phyloP scores from a whole-genome alignment of 495 filamentous ascomycete genomes.

The Astrocystis sublimbata region DNA sequence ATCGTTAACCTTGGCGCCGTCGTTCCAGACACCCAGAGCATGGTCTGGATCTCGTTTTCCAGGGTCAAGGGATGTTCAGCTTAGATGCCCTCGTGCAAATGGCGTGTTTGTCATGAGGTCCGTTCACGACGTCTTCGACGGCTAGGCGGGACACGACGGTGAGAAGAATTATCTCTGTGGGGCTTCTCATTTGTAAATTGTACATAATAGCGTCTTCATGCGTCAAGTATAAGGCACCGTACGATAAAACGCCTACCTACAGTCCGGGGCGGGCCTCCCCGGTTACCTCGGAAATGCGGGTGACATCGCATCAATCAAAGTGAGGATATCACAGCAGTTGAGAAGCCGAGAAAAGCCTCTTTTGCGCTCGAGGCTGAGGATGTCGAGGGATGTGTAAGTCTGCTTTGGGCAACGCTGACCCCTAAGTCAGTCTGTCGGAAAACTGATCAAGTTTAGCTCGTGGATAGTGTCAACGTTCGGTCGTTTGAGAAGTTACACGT shows the following conservation, averaged over 20 bases:
- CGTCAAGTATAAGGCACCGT: background rate
- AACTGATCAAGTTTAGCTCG: background rate
- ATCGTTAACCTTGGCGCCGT: too few species aligned
- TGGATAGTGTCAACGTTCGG: background rate
- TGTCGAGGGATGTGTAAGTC: background rate
- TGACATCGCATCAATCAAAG: too few species aligned
- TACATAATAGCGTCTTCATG: background rate
- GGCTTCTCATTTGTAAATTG: background rate
- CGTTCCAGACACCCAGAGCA: too few species aligned
- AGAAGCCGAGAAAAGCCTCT: too few species aligned
- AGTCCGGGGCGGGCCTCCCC: conserved; percentile 2
- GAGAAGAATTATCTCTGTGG: background rate
- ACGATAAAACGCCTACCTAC: background rate
- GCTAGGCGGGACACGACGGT: background rate
- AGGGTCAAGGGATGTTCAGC: background rate
- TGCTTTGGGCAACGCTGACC: background rate
- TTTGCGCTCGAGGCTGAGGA: background rate
- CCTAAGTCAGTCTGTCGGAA: too few species aligned
- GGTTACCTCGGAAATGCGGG: conserved; percentile 4
- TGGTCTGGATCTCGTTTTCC: background rate
- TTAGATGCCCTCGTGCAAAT: background rate
- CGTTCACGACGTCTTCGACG: background rate
- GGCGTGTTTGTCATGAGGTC: background rate
- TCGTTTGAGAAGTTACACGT: background rate
- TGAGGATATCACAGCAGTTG: too few species aligned